Evolutionary conservation across 164 flowering plant genomes (phyloP).

Genomic region (Protea cynaroides): DNA sequence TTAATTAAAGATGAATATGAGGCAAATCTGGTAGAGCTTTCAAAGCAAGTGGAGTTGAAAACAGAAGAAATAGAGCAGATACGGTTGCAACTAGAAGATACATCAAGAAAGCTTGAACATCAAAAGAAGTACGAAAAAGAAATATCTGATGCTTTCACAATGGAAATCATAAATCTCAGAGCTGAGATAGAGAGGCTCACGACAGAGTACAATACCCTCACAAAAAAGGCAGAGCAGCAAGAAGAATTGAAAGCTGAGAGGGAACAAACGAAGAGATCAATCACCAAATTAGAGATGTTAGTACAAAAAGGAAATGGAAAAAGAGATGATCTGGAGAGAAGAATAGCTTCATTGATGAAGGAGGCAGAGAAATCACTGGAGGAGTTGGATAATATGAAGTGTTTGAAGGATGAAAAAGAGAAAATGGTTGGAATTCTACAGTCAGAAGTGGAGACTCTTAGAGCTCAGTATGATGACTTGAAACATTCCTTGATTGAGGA

Average conservation of each 20-base stretch:
- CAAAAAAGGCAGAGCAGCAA: conserved; percentile 28
- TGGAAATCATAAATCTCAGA: conserved; percentile 38
- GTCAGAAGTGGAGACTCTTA: conserved; percentile 43
- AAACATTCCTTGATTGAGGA: conserved; percentile 39
- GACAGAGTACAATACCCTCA: conserved; percentile 29
- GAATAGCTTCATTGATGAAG: conserved; percentile 32
- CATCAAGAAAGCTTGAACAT: conserved; percentile 40
- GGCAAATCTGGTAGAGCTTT: conserved; percentile 39
- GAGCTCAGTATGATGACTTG: conserved; percentile 41
- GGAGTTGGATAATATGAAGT: conserved; percentile 35
- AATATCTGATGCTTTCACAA: conserved; percentile 23
- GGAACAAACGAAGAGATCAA: conserved; percentile 28
- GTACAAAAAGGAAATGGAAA: conserved; percentile 33
- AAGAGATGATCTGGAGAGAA: conserved; percentile 37
- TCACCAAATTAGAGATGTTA: conserved; percentile 33
- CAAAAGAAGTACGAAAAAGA: conserved; percentile 42
- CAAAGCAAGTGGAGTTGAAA: conserved; percentile 28
- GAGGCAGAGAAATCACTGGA: conserved; percentile 41
- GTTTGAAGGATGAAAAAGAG: conserved; percentile 52
- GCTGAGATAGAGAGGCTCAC: conserved; percentile 38
- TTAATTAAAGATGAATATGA: conserved; percentile 41
- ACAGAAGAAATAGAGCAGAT: conserved; percentile 31
- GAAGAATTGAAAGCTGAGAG: conserved; percentile 32
- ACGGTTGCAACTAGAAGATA: conserved; percentile 35
- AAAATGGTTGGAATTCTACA: conserved; percentile 21